Conservation (phyloP, 306 rosid species). For the Vigna reflexopilosa region DNA sequence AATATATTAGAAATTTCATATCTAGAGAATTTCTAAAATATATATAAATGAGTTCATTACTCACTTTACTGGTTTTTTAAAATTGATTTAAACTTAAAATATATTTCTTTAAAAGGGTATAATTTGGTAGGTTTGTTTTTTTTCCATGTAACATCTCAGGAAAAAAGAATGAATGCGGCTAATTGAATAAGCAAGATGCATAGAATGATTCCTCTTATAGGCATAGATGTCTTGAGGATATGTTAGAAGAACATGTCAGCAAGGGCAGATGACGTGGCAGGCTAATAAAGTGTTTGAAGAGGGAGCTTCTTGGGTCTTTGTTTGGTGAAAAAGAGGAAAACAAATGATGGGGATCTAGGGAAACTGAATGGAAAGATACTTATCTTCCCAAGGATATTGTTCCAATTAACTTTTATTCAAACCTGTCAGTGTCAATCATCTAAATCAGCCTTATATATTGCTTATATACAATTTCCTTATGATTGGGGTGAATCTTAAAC, state of each 20-base stretch:
- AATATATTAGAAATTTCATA: no score
- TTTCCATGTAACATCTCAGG: not conserved
- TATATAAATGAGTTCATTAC: no score
- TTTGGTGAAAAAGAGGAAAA: slow-evolving; percentile 65
- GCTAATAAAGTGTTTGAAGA: slow-evolving; percentile 43
- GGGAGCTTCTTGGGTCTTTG: slow-evolving; percentile 54
- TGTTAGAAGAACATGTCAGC: slow-evolving; percentile 53
- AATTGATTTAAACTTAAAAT: no score
- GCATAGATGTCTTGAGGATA: slow-evolving; percentile 27
- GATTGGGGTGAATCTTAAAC: slow-evolving; percentile 82
- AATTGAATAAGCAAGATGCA: not conserved
- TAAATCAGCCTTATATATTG: slow-evolving; percentile 82
- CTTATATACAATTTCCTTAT: slow-evolving; percentile 77
- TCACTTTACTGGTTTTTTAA: no score
- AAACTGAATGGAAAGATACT: slow-evolving; percentile 75
- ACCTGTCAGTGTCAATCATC: slow-evolving; percentile 75
- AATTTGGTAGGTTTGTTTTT: not conserved
- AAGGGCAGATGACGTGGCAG: slow-evolving; percentile 48
- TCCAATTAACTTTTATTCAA: slow-evolving; percentile 82
- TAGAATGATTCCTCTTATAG: not conserved
- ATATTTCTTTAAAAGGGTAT: not conserved
- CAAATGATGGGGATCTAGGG: slow-evolving; percentile 63
- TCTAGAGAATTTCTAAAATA: no score
- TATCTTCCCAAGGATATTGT: slow-evolving; percentile 89
- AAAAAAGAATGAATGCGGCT: slow-evolving; percentile 6